Base-by-base conservation (phyloP, 1,139 yeast genomes). In the Suhomyces terraborum region DNA sequence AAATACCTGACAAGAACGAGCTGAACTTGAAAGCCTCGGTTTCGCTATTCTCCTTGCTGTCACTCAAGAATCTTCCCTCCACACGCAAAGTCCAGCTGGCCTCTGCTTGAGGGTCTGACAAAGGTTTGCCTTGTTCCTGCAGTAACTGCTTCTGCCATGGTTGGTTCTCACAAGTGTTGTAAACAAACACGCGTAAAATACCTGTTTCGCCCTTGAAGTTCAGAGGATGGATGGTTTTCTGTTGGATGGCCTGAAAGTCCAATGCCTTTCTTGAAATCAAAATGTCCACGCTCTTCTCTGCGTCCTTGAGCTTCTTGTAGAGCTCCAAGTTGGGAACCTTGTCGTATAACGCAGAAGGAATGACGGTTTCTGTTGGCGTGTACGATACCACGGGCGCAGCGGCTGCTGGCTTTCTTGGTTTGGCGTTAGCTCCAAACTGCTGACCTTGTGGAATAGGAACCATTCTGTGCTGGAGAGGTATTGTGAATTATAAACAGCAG, bases 1-100 rank as follows among this genome's bases (percentile, higher is more conserved):
- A 82, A 28, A 93, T 78, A 10, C 94, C 91, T 3, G 93, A 82
- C 53, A 94, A 74, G 53, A 88, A 88, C 7, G 91, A 75, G 46
- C 94, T 84, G 62, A 93, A 88, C 55, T 84, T 80, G 43, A 49
- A 41, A 10, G 45, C 43, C 25, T 74, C 53, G 12, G 42, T 37
- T 10, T 63, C 66, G 1, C 62, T 63, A n/a, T 48, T 50, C 16
- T 55, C 58, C 19, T 47, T 51, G 17, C 48, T 45, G 38, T 66
- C 68, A 38, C 62, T 52, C 28, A 91, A 68, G 25, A 88, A 67
- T 41, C 89, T 73, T 8, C 98, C 98, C 63, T 93, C 98, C 17
- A 93, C 79, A 42, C 95, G 75, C 52, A 93, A 71, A 1, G 94
- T 86, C 97, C 97, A 93, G 5, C 79, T 59, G 6, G 94, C 79